phyloP scores from a whole-genome alignment of 805 yeast species.

The Groenewaldozyma salmanticensis region DNA sequence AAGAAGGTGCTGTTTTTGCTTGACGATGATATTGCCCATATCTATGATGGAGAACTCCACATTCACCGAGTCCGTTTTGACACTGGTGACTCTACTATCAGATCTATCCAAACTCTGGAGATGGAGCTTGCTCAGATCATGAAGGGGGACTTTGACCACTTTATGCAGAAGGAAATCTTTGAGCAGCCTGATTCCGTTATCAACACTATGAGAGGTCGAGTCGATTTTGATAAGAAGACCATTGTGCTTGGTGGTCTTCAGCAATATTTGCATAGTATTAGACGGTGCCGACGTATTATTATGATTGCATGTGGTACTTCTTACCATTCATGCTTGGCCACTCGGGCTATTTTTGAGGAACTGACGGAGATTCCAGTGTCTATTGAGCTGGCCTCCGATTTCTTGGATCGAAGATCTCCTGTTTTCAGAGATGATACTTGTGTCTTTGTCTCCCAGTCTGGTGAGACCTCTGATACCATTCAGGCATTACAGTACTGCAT shows the following conservation, averaged over 20 bases:
- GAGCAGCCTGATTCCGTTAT: constrained; percentile 98
- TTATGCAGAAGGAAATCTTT: constrained; percentile 97
- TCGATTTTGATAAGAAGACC: constrained; percentile 71
- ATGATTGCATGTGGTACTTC: constrained; percentile 99
- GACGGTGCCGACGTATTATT: constrained; percentile 89
- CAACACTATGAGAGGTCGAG: constrained; percentile 98
- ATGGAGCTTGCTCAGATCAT: constrained; percentile 95
- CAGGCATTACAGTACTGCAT: constrained; percentile 89
- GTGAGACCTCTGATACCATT: constrained; percentile 98
- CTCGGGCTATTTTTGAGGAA: constrained; percentile 93
- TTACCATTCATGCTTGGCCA: constrained; percentile 95
- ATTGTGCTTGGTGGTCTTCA: constrained; percentile 87
- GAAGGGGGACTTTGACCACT: constrained; percentile 94
- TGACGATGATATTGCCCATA: constrained; percentile 98
- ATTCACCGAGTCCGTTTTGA: constrained; percentile 91
- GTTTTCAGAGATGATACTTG: constrained; percentile 97
- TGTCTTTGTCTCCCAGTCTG: constrained; percentile 95
- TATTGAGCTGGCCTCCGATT: constrained; percentile 90
- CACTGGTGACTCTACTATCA: constrained; percentile 75
- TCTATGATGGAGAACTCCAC: constrained; percentile 95
- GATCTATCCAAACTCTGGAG: constrained; percentile 94
- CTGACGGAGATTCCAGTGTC: constrained; percentile 89
- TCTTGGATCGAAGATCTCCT: constrained; percentile 91
- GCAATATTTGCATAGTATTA: constrained; percentile 72
- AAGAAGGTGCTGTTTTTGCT: constrained; percentile 93